Evolutionary conservation across 441 rosid species (phyloP), one percentile per base, ranked within the genome.

Genomic region (Codiaeum variegatum): DNA sequence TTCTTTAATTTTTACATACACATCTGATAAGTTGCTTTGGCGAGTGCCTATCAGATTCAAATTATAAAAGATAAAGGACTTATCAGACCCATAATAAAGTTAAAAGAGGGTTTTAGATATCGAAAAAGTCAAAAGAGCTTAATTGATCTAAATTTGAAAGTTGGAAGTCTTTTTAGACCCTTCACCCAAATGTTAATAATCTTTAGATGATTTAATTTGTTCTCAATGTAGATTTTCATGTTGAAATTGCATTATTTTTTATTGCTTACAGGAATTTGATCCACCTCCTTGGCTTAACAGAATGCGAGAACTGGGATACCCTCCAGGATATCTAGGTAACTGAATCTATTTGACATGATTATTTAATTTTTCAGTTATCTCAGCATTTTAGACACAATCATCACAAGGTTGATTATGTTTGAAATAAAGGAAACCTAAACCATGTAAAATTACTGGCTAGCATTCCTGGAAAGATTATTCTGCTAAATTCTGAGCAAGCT

Each of bases 251-350:
- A 68, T 16, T 38, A 21, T 6, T 67, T 52, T 79, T 64, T 18
- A 24, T 52, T 23, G 26, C 65, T 1, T 75, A 21, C 79, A 96
- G 98, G 98, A 91, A 80, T 87, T 91, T 13, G 98, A 96, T 79
- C 98, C 99, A 73, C 99, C 98, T 54, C 99, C 99, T 21, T 96
- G 97, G 98, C 96, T 93, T 71, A 71, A 85, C 82, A 90, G 97
- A 80, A 96, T 96, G 98, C 87, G 90, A 76, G 97, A 96, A 79
- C 78, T 96, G 80, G 99, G 98, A 18, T 96, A 96, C 75, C 98
- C 99, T 11, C 98, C 94, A 0, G 99, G 99, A 77, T 93, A 96
- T 80, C 81, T 90, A 80, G 97, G 99, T 91, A 82, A 70, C 47
- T 44, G 32, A 62, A 40, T 62, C 47, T 21, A 49, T 26, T 16